Evolutionary conservation across 2,329 filamentous ascomycete species (phyloP), one percentile per base, ranked within the genome.

Genomic region (Diaporthe eres): DNA sequence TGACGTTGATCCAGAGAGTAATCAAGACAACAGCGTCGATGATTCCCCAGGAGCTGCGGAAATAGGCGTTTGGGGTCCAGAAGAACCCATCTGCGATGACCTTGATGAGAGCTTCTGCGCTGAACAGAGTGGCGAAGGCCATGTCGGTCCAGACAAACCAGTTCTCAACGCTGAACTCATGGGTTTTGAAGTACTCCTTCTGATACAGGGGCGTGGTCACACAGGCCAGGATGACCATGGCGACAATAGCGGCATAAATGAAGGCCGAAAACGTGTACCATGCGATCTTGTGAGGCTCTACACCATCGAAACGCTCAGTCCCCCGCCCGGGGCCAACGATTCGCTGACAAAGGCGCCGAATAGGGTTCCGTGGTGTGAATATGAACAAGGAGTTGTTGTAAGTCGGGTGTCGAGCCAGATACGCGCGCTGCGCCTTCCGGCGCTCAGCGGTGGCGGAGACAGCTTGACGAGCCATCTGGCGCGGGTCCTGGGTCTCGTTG

Each of bases 81-180:
- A 98, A 94, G 80, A 98, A 94, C 10, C 97, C 97, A 85, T 99
- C 97, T 0, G 97, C 97, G 80, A 99, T 92, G 74, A 98, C 92
- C 83, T 99, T 99, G 85, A 99, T 96, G 8, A 92, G 81, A 0
- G 96, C 95, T 84, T 99, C 97, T 9, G 94, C 82, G 0, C 94
- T 94, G 85, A 99, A 99, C 19, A 99, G 85, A 2, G 94, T 84
- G 2, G 96, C 95, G 82, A 99, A 99, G 9, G 94, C 93, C 84
- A 97, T 88, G 83, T 99, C 97, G 17, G 94, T 94, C 91, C 95
- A 98, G 8, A 97, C 94, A 82, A 98, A 98, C 97, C 97, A 99
- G 81, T 96, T 97, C 75, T 88, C 89, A 61, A 90, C 86, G 75
- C 88, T 92, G 81, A 91, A 92, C 1, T 84, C 81, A 75, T 88